phyloP scores from a whole-genome alignment of 306 rosid species.

The Lathyrus oleraceus region DNA sequence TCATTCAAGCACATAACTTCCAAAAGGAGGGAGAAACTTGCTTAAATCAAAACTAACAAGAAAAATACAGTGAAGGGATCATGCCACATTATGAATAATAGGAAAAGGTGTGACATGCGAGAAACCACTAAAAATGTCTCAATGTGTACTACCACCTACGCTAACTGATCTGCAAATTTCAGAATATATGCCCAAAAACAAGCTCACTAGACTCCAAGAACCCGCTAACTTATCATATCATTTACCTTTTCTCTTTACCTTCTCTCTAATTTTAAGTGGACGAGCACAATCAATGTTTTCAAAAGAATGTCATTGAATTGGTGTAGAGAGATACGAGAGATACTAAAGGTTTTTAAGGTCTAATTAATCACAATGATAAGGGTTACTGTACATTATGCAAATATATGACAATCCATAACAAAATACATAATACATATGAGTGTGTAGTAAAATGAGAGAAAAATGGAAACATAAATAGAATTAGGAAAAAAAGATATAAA shows the following conservation, averaged over 20 bases:
- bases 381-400: neutral
- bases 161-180: slow-evolving; percentile 5
- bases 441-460: neutral
- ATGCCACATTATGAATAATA: slow-evolving; percentile 13
- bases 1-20: slow-evolving; percentile 11
- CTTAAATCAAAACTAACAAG: neutral
- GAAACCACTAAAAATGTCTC: neutral
- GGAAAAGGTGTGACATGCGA: slow-evolving; percentile 10
- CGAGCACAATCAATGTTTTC: neutral
- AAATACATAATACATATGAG: neutral
- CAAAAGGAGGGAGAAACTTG: neutral
- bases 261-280: neutral
- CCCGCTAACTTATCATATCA: neutral
- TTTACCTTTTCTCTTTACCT: slow-evolving; percentile 17
- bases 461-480: neutral
- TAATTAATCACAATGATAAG: neutral
- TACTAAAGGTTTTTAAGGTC: neutral
- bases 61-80: neutral
- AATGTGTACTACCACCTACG: neutral
- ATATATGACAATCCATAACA: neutral
- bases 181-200: neutral
- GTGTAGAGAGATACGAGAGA: neutral
- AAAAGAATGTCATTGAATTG: neutral
- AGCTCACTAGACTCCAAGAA: neutral
- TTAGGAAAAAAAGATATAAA: neutral